Base-by-base conservation (phyloP, 768 basidiomycete genomes). In the Pleurotus djamor region DNA sequence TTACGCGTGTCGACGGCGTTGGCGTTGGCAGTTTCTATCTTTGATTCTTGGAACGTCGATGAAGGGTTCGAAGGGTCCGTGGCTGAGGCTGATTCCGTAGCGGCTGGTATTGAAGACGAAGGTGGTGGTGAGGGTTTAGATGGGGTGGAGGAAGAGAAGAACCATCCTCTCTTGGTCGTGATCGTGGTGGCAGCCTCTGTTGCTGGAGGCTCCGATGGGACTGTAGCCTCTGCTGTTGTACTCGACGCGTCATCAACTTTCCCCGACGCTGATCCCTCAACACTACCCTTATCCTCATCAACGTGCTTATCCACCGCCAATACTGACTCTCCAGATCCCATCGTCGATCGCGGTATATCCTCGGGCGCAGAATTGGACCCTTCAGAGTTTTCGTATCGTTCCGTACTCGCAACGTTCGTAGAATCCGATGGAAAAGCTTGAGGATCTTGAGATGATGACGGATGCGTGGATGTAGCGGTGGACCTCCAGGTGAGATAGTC, bases 401-500 rank as follows among this genome's bases (percentile, higher is more conserved):
- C 41, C 41, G 10, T 59, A 9, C 63, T 61, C 2, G 51, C 41
- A 4, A 59, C 61, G 16, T 16, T 37, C 16, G 14, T n/a, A 41
- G 36, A 28, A 28, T 28, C 3, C 21, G 21, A 28, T 28, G 21
- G 21, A 28, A 28, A 28, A 28, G n/a, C 37, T 16, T 16, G 54
- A 16, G 16, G 36, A 43, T 12, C 38, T n/a, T 12, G 54, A 14
- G 54, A 57, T 6, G 57, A 2, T 37, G 43, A 28, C 28, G 56
- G 55, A 57, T 62, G 58, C 48, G 21, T 28, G 21, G 21, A 28
- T 14, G 43, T 58, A 51, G 28, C 1, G 37, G 54, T 61, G 61
- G 60, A 41, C 52, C 65, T 63, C 80, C 80, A 80, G 5, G 78
- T 75, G 4, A 85, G 60, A 61, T 82, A 83, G 17, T 73, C 67